Evolutionary conservation across 169 alveolate species (phyloP).

Genomic region (Plasmodium sp.): DNA sequence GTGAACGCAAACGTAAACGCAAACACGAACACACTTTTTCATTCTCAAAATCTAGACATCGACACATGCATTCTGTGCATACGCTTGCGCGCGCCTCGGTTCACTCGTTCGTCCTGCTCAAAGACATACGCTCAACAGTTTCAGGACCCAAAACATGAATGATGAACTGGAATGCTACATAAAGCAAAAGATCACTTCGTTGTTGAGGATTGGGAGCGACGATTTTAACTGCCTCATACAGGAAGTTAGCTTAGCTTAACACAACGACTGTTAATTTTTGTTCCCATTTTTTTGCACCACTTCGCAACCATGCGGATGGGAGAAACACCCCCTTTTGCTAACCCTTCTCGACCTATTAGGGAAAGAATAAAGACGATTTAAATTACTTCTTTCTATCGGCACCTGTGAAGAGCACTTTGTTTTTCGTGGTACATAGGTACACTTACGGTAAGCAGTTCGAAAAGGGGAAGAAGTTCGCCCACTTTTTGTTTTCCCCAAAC

Average conservation of each 20-base stretch:
- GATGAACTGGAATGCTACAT: constrained; percentile 45
- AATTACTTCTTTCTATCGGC: constrained; percentile 38
- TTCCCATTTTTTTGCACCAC: neutral
- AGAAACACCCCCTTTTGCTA: neutral
- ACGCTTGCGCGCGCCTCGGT: neutral
- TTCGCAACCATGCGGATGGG: neutral
- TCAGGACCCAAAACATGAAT: constrained; percentile 37
- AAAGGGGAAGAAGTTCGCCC: neutral
- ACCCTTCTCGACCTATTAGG: neutral
- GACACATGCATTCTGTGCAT: constrained; percentile 1
- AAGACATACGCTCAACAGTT: neutral
- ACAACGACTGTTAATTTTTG: neutral
- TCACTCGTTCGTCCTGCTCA: neutral
- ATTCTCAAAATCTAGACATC: constrained; percentile 8
- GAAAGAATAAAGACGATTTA: constrained; percentile 37
- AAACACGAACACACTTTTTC: neutral
- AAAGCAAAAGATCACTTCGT: constrained; percentile 34
- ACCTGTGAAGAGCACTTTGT: constrained; percentile 41
- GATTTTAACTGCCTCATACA: constrained; percentile 18
- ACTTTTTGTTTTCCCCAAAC: neutral
- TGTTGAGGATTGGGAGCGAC: constrained; percentile 42
- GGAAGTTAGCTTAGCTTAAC: constrained; percentile 16
- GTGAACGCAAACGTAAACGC: neutral
- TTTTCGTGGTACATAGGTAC: constrained; percentile 33
- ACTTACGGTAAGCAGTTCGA: constrained; percentile 18